Conservation (phyloP, 805 yeast species). For the Dipodascus albidus region DNA sequence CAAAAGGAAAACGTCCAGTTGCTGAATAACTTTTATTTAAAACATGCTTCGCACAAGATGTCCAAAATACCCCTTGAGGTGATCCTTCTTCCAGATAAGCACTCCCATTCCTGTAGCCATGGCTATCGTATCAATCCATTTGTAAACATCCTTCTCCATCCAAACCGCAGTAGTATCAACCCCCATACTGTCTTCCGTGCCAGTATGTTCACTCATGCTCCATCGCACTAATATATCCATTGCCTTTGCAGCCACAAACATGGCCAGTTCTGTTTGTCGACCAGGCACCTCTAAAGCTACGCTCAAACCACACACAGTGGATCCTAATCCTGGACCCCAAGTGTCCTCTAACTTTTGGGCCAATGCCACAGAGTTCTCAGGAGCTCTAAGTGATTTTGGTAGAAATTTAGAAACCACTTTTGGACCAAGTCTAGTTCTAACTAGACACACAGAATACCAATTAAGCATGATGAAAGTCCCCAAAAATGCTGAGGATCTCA, state of each 20-base stretch:
- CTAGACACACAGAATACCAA: slow-evolving; percentile 39
- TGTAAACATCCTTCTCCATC: background rate
- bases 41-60: slow-evolving; percentile 6
- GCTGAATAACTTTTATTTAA: too few relatives aligned
- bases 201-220: too few relatives aligned
- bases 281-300: slow-evolving; percentile 29
- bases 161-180: too few relatives aligned
- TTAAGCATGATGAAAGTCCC: slow-evolving; percentile 31
- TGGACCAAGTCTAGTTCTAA: slow-evolving; percentile 32
- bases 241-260: slow-evolving; percentile 32
- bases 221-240: slow-evolving; percentile 8
- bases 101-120: background rate
- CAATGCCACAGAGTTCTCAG: slow-evolving; percentile 14
- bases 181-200: too few relatives aligned
- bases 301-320: slow-evolving; percentile 33
- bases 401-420: slow-evolving; percentile 26
- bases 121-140: slow-evolving; percentile 1
- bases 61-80: slow-evolving; percentile 10
- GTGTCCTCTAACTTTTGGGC: slow-evolving; percentile 29
- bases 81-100: background rate
- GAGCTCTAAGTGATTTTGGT: background rate
- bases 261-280: slow-evolving; percentile 36
- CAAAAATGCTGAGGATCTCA: slow-evolving; percentile 34
- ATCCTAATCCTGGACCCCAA: slow-evolving; percentile 31
- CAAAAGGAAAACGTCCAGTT: too few relatives aligned